A percentile compares a stretch with the other conserved stretches of the same genome.
Evolutionary conservation across 352 stramenopile species (phyloP).

Genomic region (Phytophthora crassamura): DNA sequence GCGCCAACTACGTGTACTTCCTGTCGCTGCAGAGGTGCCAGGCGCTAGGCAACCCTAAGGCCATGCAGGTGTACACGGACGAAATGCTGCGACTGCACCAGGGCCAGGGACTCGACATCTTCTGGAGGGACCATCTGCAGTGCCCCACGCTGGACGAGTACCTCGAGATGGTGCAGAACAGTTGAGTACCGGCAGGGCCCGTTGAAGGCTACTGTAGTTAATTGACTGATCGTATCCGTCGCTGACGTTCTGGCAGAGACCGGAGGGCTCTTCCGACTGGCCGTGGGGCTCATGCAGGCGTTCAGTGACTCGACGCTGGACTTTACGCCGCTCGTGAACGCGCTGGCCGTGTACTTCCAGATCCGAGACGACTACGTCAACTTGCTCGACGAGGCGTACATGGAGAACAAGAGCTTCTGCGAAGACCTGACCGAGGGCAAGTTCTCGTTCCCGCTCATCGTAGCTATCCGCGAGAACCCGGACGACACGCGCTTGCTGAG

Average conservation of each 20-base stretch:
- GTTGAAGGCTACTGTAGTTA: neutral
- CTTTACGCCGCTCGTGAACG: constrained; percentile 93
- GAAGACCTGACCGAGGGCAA: constrained; percentile 99
- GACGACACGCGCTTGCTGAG: constrained; percentile 92
- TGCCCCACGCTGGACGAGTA: constrained; percentile 95
- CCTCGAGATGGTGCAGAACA: constrained; percentile 95
- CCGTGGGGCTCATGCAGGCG: constrained; percentile 95
- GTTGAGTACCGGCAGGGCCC: constrained; percentile 42
- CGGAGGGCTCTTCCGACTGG: constrained; percentile 96
- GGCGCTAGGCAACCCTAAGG: constrained; percentile 79
- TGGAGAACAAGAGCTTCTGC: constrained; percentile 98
- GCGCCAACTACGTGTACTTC: constrained; percentile 98
- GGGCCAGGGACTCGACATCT: constrained; percentile 96
- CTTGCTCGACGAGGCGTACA: constrained; percentile 95
- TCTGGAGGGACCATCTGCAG: constrained; percentile 91
- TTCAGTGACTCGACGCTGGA: constrained; percentile 79
- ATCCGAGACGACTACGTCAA: constrained; percentile 99
- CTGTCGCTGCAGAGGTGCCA: constrained; percentile 94
- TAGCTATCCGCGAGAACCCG: constrained; percentile 71
- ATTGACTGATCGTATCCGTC: constrained; percentile 4
- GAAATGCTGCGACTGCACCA: constrained; percentile 97
- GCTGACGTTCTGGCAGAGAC: constrained; percentile 72
- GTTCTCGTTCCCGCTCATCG: constrained; percentile 93
- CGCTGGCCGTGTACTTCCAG: constrained; percentile 97
- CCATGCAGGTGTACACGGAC: constrained; percentile 92